A percentile compares a stretch with the other conserved stretches of the same genome.
phyloP scores from a whole-genome alignment of 2,329 filamentous ascomycete genomes.

The Bipolaris gigantea region DNA sequence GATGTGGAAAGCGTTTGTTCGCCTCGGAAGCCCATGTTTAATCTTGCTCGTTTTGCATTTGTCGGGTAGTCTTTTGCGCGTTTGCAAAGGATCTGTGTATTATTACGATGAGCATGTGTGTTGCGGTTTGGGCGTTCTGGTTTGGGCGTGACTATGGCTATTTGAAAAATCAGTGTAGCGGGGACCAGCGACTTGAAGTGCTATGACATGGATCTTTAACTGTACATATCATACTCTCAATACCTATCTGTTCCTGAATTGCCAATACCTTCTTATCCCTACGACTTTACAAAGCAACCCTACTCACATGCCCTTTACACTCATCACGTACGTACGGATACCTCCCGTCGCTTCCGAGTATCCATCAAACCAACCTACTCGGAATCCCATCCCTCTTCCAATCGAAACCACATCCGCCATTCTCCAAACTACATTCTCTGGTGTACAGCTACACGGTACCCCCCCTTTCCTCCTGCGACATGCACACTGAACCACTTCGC shows the following conservation, averaged over 20 bases:
- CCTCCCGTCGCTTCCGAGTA: too few relatives aligned
- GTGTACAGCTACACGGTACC: too few relatives aligned
- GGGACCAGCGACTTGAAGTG: not conserved
- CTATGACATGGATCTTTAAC: constrained; percentile 10
- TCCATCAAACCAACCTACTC: too few relatives aligned
- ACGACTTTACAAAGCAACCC: too few relatives aligned
- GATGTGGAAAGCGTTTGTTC: constrained; percentile 45
- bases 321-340: too few relatives aligned
- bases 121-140: constrained; percentile 9
- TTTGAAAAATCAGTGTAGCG: not conserved
- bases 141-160: not conserved
- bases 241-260: constrained; percentile 8
- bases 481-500: too few relatives aligned
- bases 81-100: constrained; percentile 7
- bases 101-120: constrained; percentile 8
- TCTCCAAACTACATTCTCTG: too few relatives aligned
- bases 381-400: too few relatives aligned
- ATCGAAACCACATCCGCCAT: too few relatives aligned
- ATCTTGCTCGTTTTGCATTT: constrained; percentile 47
- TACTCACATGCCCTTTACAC: too few relatives aligned
- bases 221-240: constrained; percentile 18
- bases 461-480: too few relatives aligned
- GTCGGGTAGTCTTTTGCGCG: constrained; percentile 20
- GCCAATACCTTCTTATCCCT: not conserved
- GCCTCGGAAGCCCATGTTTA: constrained; percentile 40